A percentile compares a stretch with the other conserved stretches of the same genome.
Conservation (phyloP, 345 rosid species). For the Corymbia maculata region DNA sequence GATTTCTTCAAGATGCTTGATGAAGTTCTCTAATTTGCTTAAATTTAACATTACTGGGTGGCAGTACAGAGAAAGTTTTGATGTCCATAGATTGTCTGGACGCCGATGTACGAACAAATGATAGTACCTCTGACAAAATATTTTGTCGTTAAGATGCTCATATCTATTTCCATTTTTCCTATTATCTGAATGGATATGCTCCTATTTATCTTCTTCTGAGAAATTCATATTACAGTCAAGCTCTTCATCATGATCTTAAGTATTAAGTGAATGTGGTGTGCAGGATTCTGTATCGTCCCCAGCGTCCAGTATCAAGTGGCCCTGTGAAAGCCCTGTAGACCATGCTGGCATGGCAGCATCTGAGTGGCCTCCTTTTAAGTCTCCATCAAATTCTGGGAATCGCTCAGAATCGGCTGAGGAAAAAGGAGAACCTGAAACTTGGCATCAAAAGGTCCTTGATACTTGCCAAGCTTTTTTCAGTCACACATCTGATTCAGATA, state of each 20-base stretch:
- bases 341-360: neutral
- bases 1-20: neutral
- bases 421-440: slow-evolving; percentile 15
- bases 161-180: neutral
- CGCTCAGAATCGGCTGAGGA: slow-evolving; percentile 2
- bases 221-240: neutral
- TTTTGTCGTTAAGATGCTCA: neutral
- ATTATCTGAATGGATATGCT: neutral
- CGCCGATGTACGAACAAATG: neutral
- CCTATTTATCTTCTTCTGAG: neutral
- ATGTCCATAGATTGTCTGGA: neutral
- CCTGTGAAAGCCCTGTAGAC: neutral
- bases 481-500: neutral
- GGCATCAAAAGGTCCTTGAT: slow-evolving; percentile 27
- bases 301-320: slow-evolving; percentile 4
- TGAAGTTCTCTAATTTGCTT: neutral
- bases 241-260: neutral
- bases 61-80: neutral
- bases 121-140: neutral
- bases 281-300: neutral
- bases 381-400: neutral
- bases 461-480: slow-evolving; percentile 38
- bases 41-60: neutral
- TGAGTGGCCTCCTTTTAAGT: neutral
- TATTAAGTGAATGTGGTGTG: neutral